A percentile compares a stretch with the other conserved stretches of the same genome.
phyloP scores from a whole-genome alignment of 306 rosid species.

The Sesbania bispinosa region DNA sequence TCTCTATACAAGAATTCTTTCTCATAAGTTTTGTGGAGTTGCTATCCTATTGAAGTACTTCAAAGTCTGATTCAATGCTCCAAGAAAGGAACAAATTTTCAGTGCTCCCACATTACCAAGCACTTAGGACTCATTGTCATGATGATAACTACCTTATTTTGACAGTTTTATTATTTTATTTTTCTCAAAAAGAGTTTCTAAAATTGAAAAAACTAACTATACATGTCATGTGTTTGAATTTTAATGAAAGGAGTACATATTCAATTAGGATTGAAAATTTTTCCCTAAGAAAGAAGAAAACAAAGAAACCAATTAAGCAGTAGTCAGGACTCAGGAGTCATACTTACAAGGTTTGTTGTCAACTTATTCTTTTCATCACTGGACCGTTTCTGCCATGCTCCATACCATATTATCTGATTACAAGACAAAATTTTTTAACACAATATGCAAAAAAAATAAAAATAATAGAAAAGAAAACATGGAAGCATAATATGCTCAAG shows the following conservation, averaged over 20 bases:
- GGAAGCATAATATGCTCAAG: background rate
- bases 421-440: background rate
- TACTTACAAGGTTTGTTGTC: constrained; percentile 60
- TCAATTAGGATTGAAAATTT: too few species aligned
- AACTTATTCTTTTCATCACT: constrained; percentile 48
- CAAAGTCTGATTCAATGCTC: background rate
- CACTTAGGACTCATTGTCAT: too few species aligned
- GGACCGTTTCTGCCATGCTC: constrained; percentile 69
- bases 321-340: background rate
- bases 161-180: too few species aligned
- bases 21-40: background rate
- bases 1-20: too few species aligned
- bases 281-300: background rate
- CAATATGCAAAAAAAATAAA: background rate
- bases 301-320: background rate
- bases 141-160: too few species aligned
- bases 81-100: background rate
- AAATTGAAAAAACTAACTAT: too few species aligned
- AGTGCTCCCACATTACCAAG: too few species aligned
- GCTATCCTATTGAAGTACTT: background rate
- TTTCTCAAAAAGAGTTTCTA: too few species aligned
- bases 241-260: too few species aligned
- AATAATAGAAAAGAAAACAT: background rate
- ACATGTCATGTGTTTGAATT: too few species aligned
- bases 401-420: constrained; percentile 87